A percentile compares a stretch with the other conserved stretches of the same genome.
Evolutionary conservation across 2,329 filamentous ascomycete species (phyloP).

Genomic region (Stemphylium vesicarium): DNA sequence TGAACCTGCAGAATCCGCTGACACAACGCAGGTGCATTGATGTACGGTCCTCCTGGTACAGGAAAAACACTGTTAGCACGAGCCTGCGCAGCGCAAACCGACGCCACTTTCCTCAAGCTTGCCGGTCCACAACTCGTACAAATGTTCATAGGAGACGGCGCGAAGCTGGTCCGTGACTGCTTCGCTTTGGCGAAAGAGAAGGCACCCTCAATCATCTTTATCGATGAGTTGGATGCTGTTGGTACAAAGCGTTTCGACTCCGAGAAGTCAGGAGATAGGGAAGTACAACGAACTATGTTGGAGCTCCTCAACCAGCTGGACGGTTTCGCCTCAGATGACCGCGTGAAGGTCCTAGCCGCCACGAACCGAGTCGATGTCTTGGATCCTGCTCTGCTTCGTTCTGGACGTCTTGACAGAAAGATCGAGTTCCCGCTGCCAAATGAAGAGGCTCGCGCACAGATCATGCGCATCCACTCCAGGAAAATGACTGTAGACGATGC

Average conservation of each 20-base stretch:
- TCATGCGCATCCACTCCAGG: constrained; percentile 93
- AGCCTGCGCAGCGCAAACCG: constrained; percentile 96
- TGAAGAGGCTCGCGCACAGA: constrained; percentile 95
- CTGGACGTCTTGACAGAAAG: constrained; percentile 91
- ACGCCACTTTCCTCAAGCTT: constrained; percentile 98
- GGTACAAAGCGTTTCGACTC: constrained; percentile 99
- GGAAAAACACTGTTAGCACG: constrained; percentile 91
- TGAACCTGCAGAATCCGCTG: constrained; percentile 1
- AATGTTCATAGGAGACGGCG: constrained; percentile 99
- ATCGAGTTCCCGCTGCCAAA: constrained; percentile 98
- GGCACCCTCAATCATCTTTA: constrained; percentile 98
- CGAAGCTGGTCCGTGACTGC: constrained; percentile 95
- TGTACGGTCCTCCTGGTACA: constrained; percentile 94
- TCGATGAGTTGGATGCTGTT: constrained; percentile 98
- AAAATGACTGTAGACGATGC: constrained; percentile 96
- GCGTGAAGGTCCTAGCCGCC: constrained; percentile 93
- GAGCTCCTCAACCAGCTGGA: constrained; percentile 98
- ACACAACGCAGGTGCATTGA: constrained; percentile 72
- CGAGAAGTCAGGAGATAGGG: constrained; percentile 95
- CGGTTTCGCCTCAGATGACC: constrained; percentile 94
- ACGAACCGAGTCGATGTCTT: constrained; percentile 95
- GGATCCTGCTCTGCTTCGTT: constrained; percentile 88
- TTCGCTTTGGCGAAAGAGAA: constrained; percentile 99
- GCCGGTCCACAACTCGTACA: constrained; percentile 97
- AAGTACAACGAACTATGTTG: constrained; percentile 98